phyloP scores from a whole-genome alignment of 2,329 filamentous ascomycete species.

The Colletotrichum agaves region DNA sequence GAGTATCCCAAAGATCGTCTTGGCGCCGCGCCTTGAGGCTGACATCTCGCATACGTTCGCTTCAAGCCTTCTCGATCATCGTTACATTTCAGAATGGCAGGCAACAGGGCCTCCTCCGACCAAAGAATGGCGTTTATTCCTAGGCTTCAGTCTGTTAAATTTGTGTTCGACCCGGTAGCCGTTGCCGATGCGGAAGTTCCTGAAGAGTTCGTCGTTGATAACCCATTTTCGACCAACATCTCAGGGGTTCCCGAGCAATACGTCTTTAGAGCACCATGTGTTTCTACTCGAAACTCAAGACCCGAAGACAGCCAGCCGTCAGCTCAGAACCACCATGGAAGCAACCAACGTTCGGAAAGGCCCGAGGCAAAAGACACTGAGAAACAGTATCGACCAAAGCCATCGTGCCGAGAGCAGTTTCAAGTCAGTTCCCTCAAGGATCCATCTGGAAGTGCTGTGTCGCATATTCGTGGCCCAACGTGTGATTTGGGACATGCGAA shows the following conservation, averaged over 20 bases:
- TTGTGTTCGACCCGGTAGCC: conserved; percentile 14
- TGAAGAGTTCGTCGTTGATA: conserved; percentile 24
- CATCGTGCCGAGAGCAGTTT: neutral
- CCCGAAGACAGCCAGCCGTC: neutral
- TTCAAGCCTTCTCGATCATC: neutral
- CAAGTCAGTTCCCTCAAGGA: neutral
- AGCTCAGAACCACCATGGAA: neutral
- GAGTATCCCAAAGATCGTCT: neutral
- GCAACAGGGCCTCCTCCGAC: conserved; percentile 10
- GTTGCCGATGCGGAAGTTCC: neutral
- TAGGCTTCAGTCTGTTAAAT: conserved; percentile 30
- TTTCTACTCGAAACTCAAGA: neutral
- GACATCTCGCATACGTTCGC: neutral
- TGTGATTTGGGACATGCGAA: neutral
- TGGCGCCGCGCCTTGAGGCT: neutral
- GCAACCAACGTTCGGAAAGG: neutral
- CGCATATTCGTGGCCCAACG: neutral
- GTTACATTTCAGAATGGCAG: neutral
- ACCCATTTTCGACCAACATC: conserved; percentile 5
- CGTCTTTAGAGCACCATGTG: neutral
- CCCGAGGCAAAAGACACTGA: neutral
- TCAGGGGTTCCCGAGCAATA: conserved; percentile 15
- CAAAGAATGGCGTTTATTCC: conserved; percentile 17
- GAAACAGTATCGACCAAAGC: neutral
- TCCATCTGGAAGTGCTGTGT: rapidly evolving